Evolutionary conservation across 1,284 basidiomycete genomes (phyloP).

Genomic region (Caloboletus firmus): DNA sequence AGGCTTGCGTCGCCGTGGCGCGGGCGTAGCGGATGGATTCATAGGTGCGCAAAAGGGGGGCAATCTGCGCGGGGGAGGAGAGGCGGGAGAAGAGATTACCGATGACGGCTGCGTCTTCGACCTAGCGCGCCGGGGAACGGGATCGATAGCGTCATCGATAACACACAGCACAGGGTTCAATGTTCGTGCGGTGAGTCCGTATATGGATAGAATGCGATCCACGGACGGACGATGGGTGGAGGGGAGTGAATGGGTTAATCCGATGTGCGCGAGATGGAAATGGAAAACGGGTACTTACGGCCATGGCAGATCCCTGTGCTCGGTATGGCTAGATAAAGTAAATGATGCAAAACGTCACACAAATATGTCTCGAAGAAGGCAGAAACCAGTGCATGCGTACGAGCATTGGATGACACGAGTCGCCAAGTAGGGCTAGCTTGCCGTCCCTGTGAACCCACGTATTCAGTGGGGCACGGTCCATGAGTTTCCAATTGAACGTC

Average conservation of each 20-base stretch:
- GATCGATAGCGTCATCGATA: neutral
- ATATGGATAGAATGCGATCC: neutral
- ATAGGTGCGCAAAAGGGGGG: constrained; percentile 51
- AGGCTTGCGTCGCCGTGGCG: constrained; percentile 47
- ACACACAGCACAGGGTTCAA: neutral
- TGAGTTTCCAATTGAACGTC: constrained; percentile 51
- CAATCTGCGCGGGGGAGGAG: constrained; percentile 42
- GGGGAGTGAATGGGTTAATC: neutral
- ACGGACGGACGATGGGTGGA: neutral
- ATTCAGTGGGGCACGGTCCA: constrained; percentile 47
- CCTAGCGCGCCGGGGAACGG: constrained; percentile 27
- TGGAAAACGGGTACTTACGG: constrained; percentile 37
- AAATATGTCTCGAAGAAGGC: neutral
- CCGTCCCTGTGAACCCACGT: constrained; percentile 53
- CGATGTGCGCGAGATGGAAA: neutral
- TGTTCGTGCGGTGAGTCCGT: neutral
- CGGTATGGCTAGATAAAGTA: constrained; percentile 53
- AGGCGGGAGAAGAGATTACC: constrained; percentile 57
- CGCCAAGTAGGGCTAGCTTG: constrained; percentile 52
- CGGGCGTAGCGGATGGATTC: constrained; percentile 50
- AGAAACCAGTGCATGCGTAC: constrained; percentile 36
- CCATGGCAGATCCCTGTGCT: constrained; percentile 69
- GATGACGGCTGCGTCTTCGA: constrained; percentile 66
- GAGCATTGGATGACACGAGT: constrained; percentile 66
- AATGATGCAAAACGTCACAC: neutral